These are phyloP conservation scores for Penicillium pulvis DNA, from an alignment of 495 filamentous ascomycete genomes.

Conservation along the genomic window DNA sequence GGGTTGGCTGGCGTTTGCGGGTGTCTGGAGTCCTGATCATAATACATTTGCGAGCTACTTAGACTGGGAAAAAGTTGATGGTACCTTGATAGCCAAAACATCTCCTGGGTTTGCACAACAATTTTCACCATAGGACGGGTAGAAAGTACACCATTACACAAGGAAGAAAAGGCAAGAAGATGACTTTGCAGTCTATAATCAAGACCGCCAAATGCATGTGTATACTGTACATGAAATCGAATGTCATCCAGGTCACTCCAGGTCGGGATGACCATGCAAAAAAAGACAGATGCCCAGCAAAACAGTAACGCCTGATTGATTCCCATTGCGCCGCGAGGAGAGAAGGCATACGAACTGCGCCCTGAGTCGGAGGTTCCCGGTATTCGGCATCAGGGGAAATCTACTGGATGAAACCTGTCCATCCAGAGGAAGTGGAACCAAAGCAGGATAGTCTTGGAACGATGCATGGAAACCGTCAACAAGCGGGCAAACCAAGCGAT, in stretches of 20 bases:
- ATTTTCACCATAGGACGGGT: not conserved
- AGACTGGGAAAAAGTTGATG: slow-evolving; percentile 9
- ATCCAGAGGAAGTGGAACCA: not conserved
- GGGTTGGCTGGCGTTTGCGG: slow-evolving; percentile 26
- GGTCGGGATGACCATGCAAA: slow-evolving; percentile 27
- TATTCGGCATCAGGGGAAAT: not conserved
- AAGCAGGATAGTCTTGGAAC: not conserved
- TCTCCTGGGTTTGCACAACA: not conserved
- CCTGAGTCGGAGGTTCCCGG: not conserved
- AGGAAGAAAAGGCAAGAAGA: slow-evolving; percentile 3
- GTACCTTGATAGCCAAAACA: not conserved
- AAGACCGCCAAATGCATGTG: slow-evolving; percentile 16
- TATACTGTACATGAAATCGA: slow-evolving; percentile 29
- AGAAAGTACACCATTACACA: not conserved
- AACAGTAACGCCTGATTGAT: slow-evolving; percentile 24
- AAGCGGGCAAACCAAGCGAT: not conserved
- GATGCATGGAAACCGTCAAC: not conserved
- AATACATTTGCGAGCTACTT: slow-evolving; percentile 11
- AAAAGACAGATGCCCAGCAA: slow-evolving; percentile 25
- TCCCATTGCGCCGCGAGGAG: slow-evolving; percentile 30
- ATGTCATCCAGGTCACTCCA: slow-evolving; percentile 17
- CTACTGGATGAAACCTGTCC: not conserved
- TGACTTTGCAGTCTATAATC: slow-evolving; percentile 12
- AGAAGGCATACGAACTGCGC: slow-evolving; percentile 12
- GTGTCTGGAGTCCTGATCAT: slow-evolving; percentile 22